A percentile compares a stretch with the other conserved stretches of the same genome.
These are phyloP conservation scores for Cladosporium sphaerospermum DNA, from an alignment of 2,329 filamentous ascomycete species.

Conservation along the genomic window DNA sequence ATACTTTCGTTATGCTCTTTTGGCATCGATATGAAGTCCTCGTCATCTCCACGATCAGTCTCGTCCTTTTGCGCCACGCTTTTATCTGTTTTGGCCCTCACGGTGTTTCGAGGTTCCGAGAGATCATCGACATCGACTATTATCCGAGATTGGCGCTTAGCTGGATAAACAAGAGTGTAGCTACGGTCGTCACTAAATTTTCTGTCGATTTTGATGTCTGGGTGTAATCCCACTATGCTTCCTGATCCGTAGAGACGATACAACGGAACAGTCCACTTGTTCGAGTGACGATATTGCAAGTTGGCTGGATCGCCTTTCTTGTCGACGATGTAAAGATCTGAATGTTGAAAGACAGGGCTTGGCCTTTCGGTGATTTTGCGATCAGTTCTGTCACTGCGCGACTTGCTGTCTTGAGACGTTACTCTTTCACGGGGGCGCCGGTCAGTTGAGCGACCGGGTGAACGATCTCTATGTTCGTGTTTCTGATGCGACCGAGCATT, in stretches of 20 bases:
- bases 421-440: neutral
- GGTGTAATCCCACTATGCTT: slow-evolving; percentile 60
- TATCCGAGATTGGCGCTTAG: neutral
- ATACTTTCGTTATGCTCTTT: neutral
- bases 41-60: neutral
- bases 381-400: neutral
- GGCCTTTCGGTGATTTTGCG: neutral
- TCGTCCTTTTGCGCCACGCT: neutral
- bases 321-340: slow-evolving; percentile 57
- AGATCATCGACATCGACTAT: neutral
- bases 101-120: neutral
- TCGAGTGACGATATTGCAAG: slow-evolving; percentile 64
- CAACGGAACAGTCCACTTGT: slow-evolving; percentile 63
- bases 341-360: slow-evolving; percentile 12
- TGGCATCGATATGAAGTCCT: slow-evolving; percentile 1
- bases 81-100: neutral
- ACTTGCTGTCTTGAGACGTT: neutral
- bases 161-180: slow-evolving; percentile 2
- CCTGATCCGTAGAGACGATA: slow-evolving; percentile 67
- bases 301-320: slow-evolving; percentile 71
- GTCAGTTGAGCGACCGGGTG: neutral
- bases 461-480: no score
- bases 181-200: slow-evolving; percentile 48
- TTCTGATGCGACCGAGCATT: no score
- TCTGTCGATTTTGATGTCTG: slow-evolving; percentile 59